Conservation (phyloP, 768 basidiomycete genomes). For the Amanita exitialis region DNA sequence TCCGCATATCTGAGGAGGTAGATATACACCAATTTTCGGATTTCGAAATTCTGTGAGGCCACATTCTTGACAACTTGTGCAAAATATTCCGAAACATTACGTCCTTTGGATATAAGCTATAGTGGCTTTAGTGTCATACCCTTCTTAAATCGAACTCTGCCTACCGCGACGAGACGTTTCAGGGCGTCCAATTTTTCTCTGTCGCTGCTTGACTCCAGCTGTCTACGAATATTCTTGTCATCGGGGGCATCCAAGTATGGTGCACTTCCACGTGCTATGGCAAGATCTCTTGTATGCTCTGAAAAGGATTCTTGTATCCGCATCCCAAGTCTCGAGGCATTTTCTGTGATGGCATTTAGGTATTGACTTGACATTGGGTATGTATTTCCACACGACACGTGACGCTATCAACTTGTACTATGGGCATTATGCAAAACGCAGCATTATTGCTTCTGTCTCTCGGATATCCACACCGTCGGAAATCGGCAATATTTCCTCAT, state of each 20-base stretch:
- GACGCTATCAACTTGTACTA: neutral
- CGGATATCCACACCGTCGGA: conserved; percentile 31
- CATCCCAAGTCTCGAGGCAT: conserved; percentile 75
- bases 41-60: conserved; percentile 83
- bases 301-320: conserved; percentile 77
- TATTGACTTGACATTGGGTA: conserved; percentile 31
- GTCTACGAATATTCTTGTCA: conserved; percentile 74
- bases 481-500: conserved; percentile 19
- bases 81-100: conserved; percentile 89
- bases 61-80: conserved; percentile 97
- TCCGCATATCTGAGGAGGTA: conserved; percentile 93
- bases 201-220: conserved; percentile 84
- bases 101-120: conserved; percentile 87
- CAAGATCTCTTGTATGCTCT: conserved; percentile 69
- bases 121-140: neutral
- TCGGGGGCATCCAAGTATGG: conserved; percentile 62
- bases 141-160: conserved; percentile 17
- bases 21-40: conserved; percentile 95
- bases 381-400: neutral
- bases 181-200: conserved; percentile 90
- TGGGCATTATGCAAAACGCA: conserved; percentile 21
- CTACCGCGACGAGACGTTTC: conserved; percentile 88
- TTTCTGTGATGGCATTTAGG: conserved; percentile 57
- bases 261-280: conserved; percentile 43
- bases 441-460: conserved; percentile 37